A percentile compares a stretch with the other conserved stretches of the same genome.
Evolutionary conservation across 2,329 filamentous ascomycete genomes (phyloP).

Genomic region (Domatiomyces globalis): DNA sequence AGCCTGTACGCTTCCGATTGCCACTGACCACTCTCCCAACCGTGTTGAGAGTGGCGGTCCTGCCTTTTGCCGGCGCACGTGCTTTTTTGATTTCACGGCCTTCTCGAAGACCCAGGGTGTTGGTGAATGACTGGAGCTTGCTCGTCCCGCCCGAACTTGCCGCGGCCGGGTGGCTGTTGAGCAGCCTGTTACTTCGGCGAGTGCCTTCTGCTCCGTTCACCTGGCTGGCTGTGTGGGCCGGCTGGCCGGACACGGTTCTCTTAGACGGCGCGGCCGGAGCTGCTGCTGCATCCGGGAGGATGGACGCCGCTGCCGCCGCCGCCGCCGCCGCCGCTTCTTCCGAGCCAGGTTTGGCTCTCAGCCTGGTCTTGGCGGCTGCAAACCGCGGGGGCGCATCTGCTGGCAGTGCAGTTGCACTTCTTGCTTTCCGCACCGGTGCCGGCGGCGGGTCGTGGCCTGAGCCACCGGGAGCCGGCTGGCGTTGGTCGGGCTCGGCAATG

Average conservation of each 20-base stretch:
- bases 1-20: slow-evolving; percentile 60
- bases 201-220: slow-evolving; percentile 40
- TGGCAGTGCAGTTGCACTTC: slow-evolving; percentile 38
- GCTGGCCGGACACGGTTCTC: slow-evolving; percentile 79
- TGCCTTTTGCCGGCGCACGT: slow-evolving; percentile 59
- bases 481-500: neutral
- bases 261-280: slow-evolving; percentile 43
- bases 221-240: slow-evolving; percentile 39
- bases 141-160: slow-evolving; percentile 22
- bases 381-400: slow-evolving; percentile 51
- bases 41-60: slow-evolving; percentile 49
- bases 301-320: slow-evolving; percentile 30
- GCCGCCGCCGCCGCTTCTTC: slow-evolving; percentile 29
- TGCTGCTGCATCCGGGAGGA: slow-evolving; percentile 10
- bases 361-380: neutral
- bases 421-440: slow-evolving; percentile 36
- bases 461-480: slow-evolving; percentile 11
- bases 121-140: slow-evolving; percentile 46
- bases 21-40: slow-evolving; percentile 82
- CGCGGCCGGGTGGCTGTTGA: slow-evolving; percentile 52
- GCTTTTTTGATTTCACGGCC: slow-evolving; percentile 70
- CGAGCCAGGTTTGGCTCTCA: slow-evolving; percentile 15
- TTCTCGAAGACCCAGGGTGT: slow-evolving; percentile 45
- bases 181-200: slow-evolving; percentile 58
- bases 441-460: slow-evolving; percentile 26